phyloP scores from a whole-genome alignment of 495 filamentous ascomycete species.

The Platismatia glauca region DNA sequence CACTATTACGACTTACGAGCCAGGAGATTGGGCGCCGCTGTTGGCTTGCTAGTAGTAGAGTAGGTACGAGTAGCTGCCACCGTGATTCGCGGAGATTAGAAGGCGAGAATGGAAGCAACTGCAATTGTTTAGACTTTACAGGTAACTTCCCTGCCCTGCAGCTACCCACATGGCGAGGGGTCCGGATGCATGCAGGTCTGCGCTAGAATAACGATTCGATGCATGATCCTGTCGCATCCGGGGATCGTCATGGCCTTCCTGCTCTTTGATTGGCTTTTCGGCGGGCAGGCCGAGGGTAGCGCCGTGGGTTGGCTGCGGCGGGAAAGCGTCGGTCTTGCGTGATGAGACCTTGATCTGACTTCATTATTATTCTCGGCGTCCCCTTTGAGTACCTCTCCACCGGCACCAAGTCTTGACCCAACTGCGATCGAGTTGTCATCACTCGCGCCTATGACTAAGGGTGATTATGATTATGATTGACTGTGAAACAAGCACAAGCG shows the following conservation, averaged over 20 bases:
- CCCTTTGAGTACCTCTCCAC: background rate
- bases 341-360: background rate
- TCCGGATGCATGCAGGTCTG: background rate
- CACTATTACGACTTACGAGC: background rate
- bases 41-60: background rate
- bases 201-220: background rate
- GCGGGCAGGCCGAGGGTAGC: background rate
- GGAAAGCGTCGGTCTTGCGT: conserved; percentile 3
- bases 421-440: background rate
- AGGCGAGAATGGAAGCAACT: background rate
- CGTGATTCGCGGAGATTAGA: background rate
- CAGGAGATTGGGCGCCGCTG: background rate
- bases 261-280: background rate
- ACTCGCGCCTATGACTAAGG: background rate
- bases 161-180: background rate
- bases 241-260: background rate
- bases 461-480: too few relatives aligned
- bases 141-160: background rate
- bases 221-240: background rate
- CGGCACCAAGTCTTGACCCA: background rate
- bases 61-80: background rate
- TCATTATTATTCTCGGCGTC: background rate
- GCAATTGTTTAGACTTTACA: background rate
- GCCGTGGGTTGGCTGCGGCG: background rate
- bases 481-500: too few relatives aligned